phyloP scores from a whole-genome alignment of 805 yeast genomes.

The Hanseniaspora lachancei region DNA sequence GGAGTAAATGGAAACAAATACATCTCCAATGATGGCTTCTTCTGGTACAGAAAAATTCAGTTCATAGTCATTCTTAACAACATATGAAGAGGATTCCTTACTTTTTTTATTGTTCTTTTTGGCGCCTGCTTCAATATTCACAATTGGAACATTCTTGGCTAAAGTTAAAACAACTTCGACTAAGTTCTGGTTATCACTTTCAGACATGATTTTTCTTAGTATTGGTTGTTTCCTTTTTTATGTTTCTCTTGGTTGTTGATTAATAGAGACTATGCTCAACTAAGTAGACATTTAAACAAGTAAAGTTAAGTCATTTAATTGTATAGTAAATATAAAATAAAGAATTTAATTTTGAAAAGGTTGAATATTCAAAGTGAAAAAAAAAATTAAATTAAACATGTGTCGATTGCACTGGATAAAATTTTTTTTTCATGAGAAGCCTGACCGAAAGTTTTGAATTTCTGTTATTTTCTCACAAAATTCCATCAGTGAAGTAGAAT shows the following conservation, averaged over 20 bases:
- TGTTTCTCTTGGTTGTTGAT: not conserved
- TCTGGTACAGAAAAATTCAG: constrained; percentile 19
- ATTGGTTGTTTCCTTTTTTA: not conserved
- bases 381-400: not conserved
- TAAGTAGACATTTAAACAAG: too few species aligned
- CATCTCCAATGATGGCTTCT: not conserved
- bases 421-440: too few species aligned
- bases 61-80: constrained; percentile 18
- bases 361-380: not conserved
- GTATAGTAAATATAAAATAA: not conserved
- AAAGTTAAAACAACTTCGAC: constrained; percentile 10
- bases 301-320: too few species aligned
- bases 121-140: constrained; percentile 9
- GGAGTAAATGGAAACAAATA: not conserved
- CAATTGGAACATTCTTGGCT: constrained; percentile 5
- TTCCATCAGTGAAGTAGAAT: too few species aligned
- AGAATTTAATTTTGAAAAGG: not conserved
- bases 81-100: constrained; percentile 11
- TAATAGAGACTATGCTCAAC: too few species aligned
- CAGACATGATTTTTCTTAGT: not conserved
- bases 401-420: too few species aligned
- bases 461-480: too few species aligned
- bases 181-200: not conserved
- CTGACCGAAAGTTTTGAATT: too few species aligned
- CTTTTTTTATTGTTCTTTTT: constrained; percentile 14